Percentiles rank a stretch among this genome's conserved stretches.
phyloP scores from a whole-genome alignment of 2,329 filamentous ascomycete genomes.

The Aspergillus sergii region DNA sequence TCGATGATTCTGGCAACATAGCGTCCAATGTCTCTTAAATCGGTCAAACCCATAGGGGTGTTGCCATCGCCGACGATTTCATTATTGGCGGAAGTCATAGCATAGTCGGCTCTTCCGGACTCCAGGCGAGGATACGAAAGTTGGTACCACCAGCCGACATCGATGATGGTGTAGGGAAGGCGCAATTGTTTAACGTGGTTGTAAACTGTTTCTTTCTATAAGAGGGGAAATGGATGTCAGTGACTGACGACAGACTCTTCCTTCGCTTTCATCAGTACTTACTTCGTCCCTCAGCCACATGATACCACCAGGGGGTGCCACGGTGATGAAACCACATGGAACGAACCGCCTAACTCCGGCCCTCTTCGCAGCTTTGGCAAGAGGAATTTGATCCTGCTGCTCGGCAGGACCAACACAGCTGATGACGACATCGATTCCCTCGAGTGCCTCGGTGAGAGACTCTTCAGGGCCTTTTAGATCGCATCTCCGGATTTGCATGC shows the following conservation, averaged over 20 bases:
- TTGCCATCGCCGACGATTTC: slow-evolving; percentile 52
- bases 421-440: slow-evolving; percentile 51
- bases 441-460: slow-evolving; percentile 46
- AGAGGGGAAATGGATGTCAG: slow-evolving; percentile 9
- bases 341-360: slow-evolving; percentile 57
- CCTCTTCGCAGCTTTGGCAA: slow-evolving; percentile 53
- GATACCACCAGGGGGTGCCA: slow-evolving; percentile 49
- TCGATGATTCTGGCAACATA: slow-evolving; percentile 55
- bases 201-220: slow-evolving; percentile 55
- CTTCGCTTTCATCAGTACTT: slow-evolving; percentile 12
- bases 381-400: slow-evolving; percentile 47
- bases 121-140: slow-evolving; percentile 48
- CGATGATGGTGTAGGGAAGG: slow-evolving; percentile 60
- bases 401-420: slow-evolving; percentile 41
- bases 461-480: slow-evolving; percentile 49
- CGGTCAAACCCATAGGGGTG: slow-evolving; percentile 47
- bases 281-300: slow-evolving; percentile 47
- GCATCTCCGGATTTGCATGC: slow-evolving; percentile 47
- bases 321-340: slow-evolving; percentile 54
- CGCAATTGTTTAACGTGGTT: slow-evolving; percentile 51
- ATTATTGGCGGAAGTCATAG: slow-evolving; percentile 37
- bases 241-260: background rate
- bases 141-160: slow-evolving; percentile 64
- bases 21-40: slow-evolving; percentile 56
- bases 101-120: slow-evolving; percentile 52